Evolutionary conservation across 371 early-diverging fungal species (phyloP).

Genomic region (Mucor saturninus): DNA sequence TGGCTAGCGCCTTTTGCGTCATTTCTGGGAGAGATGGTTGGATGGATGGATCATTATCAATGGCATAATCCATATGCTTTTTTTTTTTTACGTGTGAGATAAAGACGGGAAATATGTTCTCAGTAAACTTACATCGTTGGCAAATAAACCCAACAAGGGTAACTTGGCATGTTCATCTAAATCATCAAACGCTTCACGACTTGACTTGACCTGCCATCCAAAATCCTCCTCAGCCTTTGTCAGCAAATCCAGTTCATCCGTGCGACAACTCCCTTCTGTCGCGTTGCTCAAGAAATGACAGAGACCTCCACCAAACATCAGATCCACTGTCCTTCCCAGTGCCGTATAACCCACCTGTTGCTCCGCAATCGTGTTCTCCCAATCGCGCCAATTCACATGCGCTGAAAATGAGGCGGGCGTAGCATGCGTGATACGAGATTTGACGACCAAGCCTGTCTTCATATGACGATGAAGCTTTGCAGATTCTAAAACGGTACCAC

Average conservation of each 20-base stretch:
- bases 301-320: slow-evolving; percentile 91
- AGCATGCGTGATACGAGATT: slow-evolving; percentile 92
- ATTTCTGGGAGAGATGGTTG: slow-evolving; percentile 81
- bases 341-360: slow-evolving; percentile 87
- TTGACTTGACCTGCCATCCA: slow-evolving; percentile 58
- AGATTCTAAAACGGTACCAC: slow-evolving; percentile 93
- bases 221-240: slow-evolving; percentile 47
- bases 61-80: slow-evolving; percentile 79
- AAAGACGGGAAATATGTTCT: background rate
- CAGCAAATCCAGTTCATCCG: slow-evolving; percentile 70
- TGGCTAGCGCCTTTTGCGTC: slow-evolving; percentile 68
- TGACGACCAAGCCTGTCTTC: slow-evolving; percentile 90
- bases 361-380: slow-evolving; percentile 86
- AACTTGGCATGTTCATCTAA: slow-evolving; percentile 46
- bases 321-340: slow-evolving; percentile 83
- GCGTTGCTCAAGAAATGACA: slow-evolving; percentile 83
- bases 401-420: slow-evolving; percentile 82
- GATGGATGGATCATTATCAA: slow-evolving; percentile 68
- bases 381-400: slow-evolving; percentile 77
- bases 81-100: background rate
- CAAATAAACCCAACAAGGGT: slow-evolving; percentile 82
- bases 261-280: slow-evolving; percentile 65
- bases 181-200: slow-evolving; percentile 68
- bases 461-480: slow-evolving; percentile 79
- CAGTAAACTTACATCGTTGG: slow-evolving; percentile 29